phyloP scores from a whole-genome alignment of 768 basidiomycete species.

The Suillus sp. region DNA sequence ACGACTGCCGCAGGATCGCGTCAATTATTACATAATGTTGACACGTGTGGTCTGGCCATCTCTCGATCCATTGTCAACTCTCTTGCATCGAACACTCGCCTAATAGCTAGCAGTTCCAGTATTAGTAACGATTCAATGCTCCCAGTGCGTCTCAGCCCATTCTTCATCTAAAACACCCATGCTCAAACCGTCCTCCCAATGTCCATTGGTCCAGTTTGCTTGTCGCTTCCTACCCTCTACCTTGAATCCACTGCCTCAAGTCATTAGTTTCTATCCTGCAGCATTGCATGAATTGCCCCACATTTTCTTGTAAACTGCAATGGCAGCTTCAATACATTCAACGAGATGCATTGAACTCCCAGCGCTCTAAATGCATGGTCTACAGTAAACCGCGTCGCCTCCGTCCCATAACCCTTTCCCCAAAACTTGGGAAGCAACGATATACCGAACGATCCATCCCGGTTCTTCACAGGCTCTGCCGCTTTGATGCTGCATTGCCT shows the following conservation, averaged over 20 bases:
- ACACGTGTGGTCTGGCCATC: no score
- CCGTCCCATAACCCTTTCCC: conserved; percentile 28
- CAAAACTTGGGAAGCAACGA: conserved; percentile 25
- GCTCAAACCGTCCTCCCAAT: conserved; percentile 34
- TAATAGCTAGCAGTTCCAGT: no score
- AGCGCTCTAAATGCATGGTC: conserved; percentile 27
- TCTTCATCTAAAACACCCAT: conserved; percentile 40
- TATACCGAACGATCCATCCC: conserved; percentile 30
- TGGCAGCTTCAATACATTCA: conserved; percentile 23
- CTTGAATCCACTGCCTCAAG: conserved; percentile 31
- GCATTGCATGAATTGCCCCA: conserved; percentile 18
- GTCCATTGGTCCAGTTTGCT: conserved; percentile 33
- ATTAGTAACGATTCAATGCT: no score
- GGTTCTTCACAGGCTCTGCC: conserved; percentile 27
- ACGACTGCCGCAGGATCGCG: no score
- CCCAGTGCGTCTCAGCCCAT: conserved; percentile 21
- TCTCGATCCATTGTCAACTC: no score
- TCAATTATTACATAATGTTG: no score
- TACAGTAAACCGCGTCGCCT: conserved; percentile 20
- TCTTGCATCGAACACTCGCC: no score
- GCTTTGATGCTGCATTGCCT: conserved; percentile 24
- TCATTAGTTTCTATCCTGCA: not conserved
- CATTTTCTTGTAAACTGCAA: conserved; percentile 34
- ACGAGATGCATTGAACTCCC: conserved; percentile 33
- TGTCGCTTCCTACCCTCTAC: conserved; percentile 36